Evolutionary conservation across 306 rosid genomes (phyloP).

Genomic region (Cucumis cinereus): DNA sequence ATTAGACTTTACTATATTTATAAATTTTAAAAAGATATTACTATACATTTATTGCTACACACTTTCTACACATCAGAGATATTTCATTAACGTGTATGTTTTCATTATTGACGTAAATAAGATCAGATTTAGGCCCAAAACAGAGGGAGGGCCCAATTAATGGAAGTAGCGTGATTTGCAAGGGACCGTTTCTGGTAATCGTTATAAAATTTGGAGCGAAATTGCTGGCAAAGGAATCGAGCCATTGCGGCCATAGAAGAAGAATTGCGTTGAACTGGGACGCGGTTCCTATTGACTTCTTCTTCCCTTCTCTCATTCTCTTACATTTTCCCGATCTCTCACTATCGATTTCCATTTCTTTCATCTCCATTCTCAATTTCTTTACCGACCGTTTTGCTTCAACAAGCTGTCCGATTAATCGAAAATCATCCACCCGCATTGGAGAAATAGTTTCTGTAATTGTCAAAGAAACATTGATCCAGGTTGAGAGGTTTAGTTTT

Average conservation of each 20-base stretch:
- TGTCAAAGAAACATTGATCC: neutral
- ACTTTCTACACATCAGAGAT: too few species aligned
- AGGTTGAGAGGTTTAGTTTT: neutral
- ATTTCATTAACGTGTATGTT: too few species aligned
- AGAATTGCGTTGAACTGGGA: constrained; percentile 15
- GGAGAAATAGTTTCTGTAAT: neutral
- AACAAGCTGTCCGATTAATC: neutral
- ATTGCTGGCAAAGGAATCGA: constrained; percentile 35
- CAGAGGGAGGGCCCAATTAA: neutral
- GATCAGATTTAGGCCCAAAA: neutral
- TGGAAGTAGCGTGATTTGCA: neutral
- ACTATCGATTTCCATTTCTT: neutral
- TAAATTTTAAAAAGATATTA: too few species aligned
- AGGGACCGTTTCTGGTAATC: neutral
- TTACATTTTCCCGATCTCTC: neutral
- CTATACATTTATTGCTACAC: too few species aligned
- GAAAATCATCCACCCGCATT: neutral
- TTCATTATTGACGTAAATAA: too few species aligned
- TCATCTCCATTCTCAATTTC: neutral
- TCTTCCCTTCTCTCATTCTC: constrained; percentile 19
- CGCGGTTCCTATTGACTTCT: constrained; percentile 28
- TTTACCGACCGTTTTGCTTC: neutral
- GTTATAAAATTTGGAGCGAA: constrained; percentile 16
- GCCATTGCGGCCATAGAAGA: constrained; percentile 1
- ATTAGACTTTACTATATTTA: too few species aligned